A percentile compares a stretch with the other conserved stretches of the same genome.
These are phyloP conservation scores for Naganishia randhawae DNA, from an alignment of 768 basidiomycete genomes.

Conservation along the genomic window DNA sequence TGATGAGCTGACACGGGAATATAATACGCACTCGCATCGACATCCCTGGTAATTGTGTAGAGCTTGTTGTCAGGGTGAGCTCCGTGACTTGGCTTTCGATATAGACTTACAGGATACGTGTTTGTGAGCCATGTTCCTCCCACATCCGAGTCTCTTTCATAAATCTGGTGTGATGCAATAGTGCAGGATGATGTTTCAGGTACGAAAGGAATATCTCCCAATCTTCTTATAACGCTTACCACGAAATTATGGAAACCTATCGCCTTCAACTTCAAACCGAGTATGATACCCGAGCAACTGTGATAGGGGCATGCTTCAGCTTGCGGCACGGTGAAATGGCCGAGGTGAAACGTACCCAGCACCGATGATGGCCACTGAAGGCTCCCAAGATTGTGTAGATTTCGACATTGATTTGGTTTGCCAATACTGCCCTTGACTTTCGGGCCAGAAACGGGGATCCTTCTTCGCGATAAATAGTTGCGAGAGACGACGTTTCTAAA, in stretches of 20 bases:
- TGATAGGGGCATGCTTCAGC: background rate
- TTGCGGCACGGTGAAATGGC: background rate
- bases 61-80: background rate
- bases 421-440: background rate
- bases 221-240: constrained; percentile 8
- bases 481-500: background rate
- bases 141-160: constrained; percentile 32
- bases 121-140: constrained; percentile 33
- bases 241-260: constrained; percentile 33
- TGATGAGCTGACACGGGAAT: background rate
- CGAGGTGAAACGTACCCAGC: constrained; percentile 30
- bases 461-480: background rate
- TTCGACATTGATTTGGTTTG: constrained; percentile 4
- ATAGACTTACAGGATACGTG: constrained; percentile 23
- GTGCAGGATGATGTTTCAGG: background rate
- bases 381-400: constrained; percentile 2
- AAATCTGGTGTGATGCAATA: constrained; percentile 29
- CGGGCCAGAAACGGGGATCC: background rate
- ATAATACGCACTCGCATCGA: constrained; percentile 37
- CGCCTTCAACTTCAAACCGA: constrained; percentile 29
- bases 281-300: constrained; percentile 32
- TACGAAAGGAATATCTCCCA: background rate
- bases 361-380: constrained; percentile 33
- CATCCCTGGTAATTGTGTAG: constrained; percentile 28
- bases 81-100: constrained; percentile 19